Base-by-base conservation (phyloP, 495 filamentous ascomycete genomes). In the Penicillium argentinense region DNA sequence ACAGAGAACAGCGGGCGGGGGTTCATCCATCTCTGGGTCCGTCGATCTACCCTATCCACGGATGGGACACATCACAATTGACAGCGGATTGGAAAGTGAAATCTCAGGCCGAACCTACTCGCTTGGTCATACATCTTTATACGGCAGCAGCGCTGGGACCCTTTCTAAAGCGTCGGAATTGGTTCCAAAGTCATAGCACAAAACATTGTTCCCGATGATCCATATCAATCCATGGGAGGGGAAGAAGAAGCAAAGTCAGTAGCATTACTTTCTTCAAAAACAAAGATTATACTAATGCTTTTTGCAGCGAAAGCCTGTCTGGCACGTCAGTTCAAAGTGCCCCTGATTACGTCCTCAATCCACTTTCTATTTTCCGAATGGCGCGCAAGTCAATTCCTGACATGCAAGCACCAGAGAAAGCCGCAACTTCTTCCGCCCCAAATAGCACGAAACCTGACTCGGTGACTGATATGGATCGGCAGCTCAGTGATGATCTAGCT, bases 311-410 rank as follows among this genome's bases (percentile, higher is more conserved):
- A 32, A 53, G 42, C 24, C 21, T 49, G 7, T 45, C 54, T 8
- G 60, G 50, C 1, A 58, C 60, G 0, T 61, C 63, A 1, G 41
- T 55, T 2, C 63, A 67, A 42, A 64, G 56, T 25, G 56, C 61
- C 4, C 63, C 63, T 1, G 61, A 67, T 28, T 67, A 67, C 27
- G 63, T 67, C 5, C 52, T 67, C 0, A 67, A 64, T 26, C 63
- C 63, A 0, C 18, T 67, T 9, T 58, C 61, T 1, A 67, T 67
- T 19, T 67, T 63, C 25, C 58, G 63, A 21, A 62, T 67, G 61
- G 63, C 63, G 0, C 50, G 63, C 4, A 60, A 60, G 39, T 54
- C 56, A 5, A 60, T 67, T 4, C 63, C 61, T 3, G 63, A 67
- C 42, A 30, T 61, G 39, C 63, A 64, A 42, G 61, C 61, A 2